Evolutionary conservation across 495 filamentous ascomycete genomes (phyloP), one percentile per base, ranked within the genome.

Genomic region (Aspergillus biplanus): DNA sequence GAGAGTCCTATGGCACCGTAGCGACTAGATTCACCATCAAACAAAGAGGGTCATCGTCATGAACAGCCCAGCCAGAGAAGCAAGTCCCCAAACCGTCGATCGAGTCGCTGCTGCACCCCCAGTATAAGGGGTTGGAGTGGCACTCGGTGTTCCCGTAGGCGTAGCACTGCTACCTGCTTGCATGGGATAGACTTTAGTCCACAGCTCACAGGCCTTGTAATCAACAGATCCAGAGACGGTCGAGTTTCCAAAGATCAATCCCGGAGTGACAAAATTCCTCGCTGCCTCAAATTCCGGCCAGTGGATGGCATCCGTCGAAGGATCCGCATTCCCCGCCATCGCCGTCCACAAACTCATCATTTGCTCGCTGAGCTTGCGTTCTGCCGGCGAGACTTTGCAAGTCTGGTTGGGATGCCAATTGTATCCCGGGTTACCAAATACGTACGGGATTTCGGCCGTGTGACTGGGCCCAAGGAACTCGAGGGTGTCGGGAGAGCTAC

Each of bases 391-490:
- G 8, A 32, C 18, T 6, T 11, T 31, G 37, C 37, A 39, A 8
- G 37, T 39, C 37, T 8, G 1, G 37, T 13, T 39, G 3, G 7
- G 37, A 13, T 39, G 7, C 7, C 13, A 39, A 3, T 13, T 39
- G 37, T 39, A 39, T 13, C 8, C 37, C 13, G 37, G 37, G 37
- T 39, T 39, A 8, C 37, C 37, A 3, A 39, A 39, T 7, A 39
- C 37, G 60, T 71, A 78, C 15, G 76, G 77, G 47, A 80, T 68
- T 58, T 80, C 77, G 33, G 72, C 71, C 27, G 72, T 75, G 58
- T 80, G 77, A 21, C 72, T 68, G 31, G 70, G 71, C 8, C 70
- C 71, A 1, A 39, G 37, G 37, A 39, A 7, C 7, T 7, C 32
- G 5, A 37, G 7, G 1, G 37, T 39, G 37, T 16, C 53, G 13